Conservation (phyloP, 768 basidiomycete species). For the Clathrus columnatus region DNA sequence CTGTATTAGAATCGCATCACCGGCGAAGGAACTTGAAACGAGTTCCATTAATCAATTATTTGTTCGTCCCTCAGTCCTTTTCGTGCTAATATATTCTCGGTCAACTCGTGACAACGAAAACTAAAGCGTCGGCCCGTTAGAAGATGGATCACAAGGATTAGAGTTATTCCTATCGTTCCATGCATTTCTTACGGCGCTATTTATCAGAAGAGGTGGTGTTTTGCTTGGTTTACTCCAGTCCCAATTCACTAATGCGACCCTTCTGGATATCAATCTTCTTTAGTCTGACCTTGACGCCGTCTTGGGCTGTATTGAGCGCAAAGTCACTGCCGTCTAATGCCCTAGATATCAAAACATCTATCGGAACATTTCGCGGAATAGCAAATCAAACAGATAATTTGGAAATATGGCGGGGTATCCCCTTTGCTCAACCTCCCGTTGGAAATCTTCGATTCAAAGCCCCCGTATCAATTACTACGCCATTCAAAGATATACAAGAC, state of each 20-base stretch:
- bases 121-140: too few relatives aligned
- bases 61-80: too few relatives aligned
- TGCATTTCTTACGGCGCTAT: too few relatives aligned
- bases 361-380: constrained; percentile 41
- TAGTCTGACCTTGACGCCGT: neutral
- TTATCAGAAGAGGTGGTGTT: too few relatives aligned
- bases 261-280: neutral
- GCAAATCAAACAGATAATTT: constrained; percentile 27
- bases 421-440: constrained; percentile 48
- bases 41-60: too few relatives aligned
- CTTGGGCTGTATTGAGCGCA: neutral
- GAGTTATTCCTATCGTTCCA: too few relatives aligned
- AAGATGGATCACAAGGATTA: too few relatives aligned
- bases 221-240: too few relatives aligned
- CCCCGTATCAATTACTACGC: constrained; percentile 33
- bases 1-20: too few relatives aligned
- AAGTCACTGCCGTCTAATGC: neutral
- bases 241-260: neutral
- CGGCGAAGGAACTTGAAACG: too few relatives aligned
- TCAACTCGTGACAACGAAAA: too few relatives aligned
- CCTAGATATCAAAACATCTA: constrained; percentile 32
- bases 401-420: constrained; percentile 53
- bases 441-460: constrained; percentile 50
- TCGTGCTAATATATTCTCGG: too few relatives aligned
- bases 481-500: constrained; percentile 25